Evolutionary conservation across 805 yeast species (phyloP).

Genomic region (Lipomyces mesembrius): DNA sequence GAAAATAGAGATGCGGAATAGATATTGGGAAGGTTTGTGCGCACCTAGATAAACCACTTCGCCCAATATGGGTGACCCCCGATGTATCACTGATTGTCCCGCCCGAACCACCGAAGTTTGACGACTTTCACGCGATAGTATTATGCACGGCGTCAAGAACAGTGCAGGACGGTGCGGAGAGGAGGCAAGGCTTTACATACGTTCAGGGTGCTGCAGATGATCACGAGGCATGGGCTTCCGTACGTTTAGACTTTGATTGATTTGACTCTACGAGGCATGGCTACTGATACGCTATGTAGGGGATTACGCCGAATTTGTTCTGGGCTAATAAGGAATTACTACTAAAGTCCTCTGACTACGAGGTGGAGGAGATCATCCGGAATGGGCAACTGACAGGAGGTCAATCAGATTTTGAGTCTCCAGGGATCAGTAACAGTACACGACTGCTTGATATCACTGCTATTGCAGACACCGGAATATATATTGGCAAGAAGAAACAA

Average conservation of each 20-base stretch:
- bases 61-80: slow-evolving; percentile 76
- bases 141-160: slow-evolving; percentile 66
- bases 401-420: slow-evolving; percentile 34
- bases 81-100: slow-evolving; percentile 46
- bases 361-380: slow-evolving; percentile 38
- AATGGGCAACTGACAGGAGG: slow-evolving; percentile 40
- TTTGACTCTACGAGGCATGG: not conserved
- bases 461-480: slow-evolving; percentile 27
- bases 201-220: slow-evolving; percentile 96
- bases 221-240: slow-evolving; percentile 78
- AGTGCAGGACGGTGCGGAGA: slow-evolving; percentile 62
- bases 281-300: slow-evolving; percentile 18
- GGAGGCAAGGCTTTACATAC: slow-evolving; percentile 58
- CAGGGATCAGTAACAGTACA: slow-evolving; percentile 25
- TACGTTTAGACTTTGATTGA: slow-evolving; percentile 1
- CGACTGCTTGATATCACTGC: slow-evolving; percentile 27
- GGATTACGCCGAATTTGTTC: slow-evolving; percentile 57
- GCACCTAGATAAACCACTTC: slow-evolving; percentile 55
- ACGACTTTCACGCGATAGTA: slow-evolving; percentile 52
- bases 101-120: slow-evolving; percentile 46
- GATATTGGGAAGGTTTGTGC: slow-evolving; percentile 46
- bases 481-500: slow-evolving; percentile 21
- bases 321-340: slow-evolving; percentile 56
- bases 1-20: slow-evolving; percentile 42
- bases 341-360: slow-evolving; percentile 23